Evolutionary conservation across 345 rosid species (phyloP).

Genomic region (Cardiospermum halicacabum): DNA sequence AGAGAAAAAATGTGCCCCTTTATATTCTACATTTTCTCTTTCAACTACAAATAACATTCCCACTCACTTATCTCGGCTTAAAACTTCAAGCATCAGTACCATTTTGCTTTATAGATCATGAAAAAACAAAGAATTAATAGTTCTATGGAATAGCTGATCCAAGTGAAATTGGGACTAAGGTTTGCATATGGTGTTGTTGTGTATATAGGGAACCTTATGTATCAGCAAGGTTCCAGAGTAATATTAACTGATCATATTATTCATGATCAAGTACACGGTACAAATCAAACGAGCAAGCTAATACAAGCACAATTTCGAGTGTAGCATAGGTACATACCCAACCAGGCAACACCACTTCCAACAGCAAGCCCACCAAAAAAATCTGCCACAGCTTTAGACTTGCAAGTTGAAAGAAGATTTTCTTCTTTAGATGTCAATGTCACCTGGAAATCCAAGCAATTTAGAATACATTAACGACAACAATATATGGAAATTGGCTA

Average conservation of each 20-base stretch:
- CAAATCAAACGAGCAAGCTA: not conserved
- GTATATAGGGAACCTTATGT: too few relatives aligned
- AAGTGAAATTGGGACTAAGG: too few relatives aligned
- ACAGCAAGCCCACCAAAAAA: slow-evolving; percentile 18
- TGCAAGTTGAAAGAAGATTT: slow-evolving; percentile 22
- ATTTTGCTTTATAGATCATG: not conserved
- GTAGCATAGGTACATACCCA: slow-evolving; percentile 26
- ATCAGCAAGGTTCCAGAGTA: too few relatives aligned
- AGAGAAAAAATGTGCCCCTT: not conserved
- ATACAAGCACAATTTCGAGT: too few relatives aligned
- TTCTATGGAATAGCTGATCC: too few relatives aligned
- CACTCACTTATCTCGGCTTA: not conserved
- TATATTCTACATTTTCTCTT: not conserved
- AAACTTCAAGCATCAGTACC: not conserved
- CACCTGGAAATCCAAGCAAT: slow-evolving; percentile 20
- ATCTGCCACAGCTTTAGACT: slow-evolving; percentile 27
- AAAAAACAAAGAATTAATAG: too few relatives aligned
- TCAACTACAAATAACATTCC: not conserved
- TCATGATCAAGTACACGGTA: not conserved
- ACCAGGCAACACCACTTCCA: slow-evolving; percentile 30
- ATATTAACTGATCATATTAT: too few relatives aligned
- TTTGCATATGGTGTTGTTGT: too few relatives aligned
- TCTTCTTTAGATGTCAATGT: slow-evolving; percentile 36
- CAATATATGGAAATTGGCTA: not conserved
- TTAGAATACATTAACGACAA: not conserved